These are phyloP conservation scores for Lecanicillium sp. DNA, from an alignment of 2,329 filamentous ascomycete genomes.

Conservation along the genomic window DNA sequence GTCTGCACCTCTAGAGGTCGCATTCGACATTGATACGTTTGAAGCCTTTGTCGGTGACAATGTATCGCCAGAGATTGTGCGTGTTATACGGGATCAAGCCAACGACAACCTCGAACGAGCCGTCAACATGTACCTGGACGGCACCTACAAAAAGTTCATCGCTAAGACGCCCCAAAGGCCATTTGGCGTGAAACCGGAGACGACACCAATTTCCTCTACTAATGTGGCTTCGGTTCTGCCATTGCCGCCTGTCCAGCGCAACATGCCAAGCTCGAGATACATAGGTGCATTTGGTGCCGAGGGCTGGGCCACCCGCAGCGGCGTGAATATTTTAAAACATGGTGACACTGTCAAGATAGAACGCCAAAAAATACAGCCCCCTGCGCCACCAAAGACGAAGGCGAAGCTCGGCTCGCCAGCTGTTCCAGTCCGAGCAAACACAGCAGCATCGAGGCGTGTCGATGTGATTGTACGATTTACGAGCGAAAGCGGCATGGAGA, in stretches of 20 bases:
- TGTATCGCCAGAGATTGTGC: slow-evolving; percentile 39
- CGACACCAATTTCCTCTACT: slow-evolving; percentile 4
- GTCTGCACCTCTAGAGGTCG: slow-evolving; percentile 11
- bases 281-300: slow-evolving; percentile 87
- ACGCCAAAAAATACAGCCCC: slow-evolving; percentile 65
- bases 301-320: slow-evolving; percentile 87
- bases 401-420: slow-evolving; percentile 29
- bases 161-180: slow-evolving; percentile 17
- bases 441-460: slow-evolving; percentile 55
- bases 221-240: slow-evolving; percentile 10
- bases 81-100: slow-evolving; percentile 44
- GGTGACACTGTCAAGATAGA: slow-evolving; percentile 83
- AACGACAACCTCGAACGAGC: slow-evolving; percentile 53
- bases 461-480: slow-evolving; percentile 93
- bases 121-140: slow-evolving; percentile 64
- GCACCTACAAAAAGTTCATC: slow-evolving; percentile 51
- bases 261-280: slow-evolving; percentile 51
- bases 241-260: slow-evolving; percentile 11
- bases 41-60: slow-evolving; percentile 53
- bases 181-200: neutral
- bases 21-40: slow-evolving; percentile 51
- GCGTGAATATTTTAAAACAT: slow-evolving; percentile 64
- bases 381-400: slow-evolving; percentile 37
- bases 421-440: slow-evolving; percentile 28
- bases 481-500: slow-evolving; percentile 67